These are phyloP conservation scores for Arxiozyma heterogenica DNA, from an alignment of 1,139 yeast species.

Conservation along the genomic window DNA sequence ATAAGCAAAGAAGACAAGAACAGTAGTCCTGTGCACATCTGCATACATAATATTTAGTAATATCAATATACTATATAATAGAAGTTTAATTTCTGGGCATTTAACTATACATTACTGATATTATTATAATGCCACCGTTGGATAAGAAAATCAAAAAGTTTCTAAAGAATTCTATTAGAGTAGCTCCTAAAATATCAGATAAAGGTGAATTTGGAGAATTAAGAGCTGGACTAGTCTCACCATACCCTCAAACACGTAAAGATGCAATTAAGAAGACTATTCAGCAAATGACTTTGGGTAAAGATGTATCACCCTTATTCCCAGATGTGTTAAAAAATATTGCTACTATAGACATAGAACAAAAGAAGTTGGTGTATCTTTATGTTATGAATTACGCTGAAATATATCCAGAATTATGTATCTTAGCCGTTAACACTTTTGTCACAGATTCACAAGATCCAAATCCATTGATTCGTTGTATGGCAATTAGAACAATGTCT, in stretches of 20 bases:
- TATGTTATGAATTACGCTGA: constrained; percentile 97
- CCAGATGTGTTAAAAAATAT: constrained; percentile 95
- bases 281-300: constrained; percentile 98
- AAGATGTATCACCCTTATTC: constrained; percentile 87
- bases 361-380: constrained; percentile 88
- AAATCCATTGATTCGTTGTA: constrained; percentile 88
- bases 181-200: constrained; percentile 31
- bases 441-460: constrained; percentile 96
- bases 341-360: constrained; percentile 94
- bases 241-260: constrained; percentile 85
- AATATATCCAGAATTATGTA: constrained; percentile 89
- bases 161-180: constrained; percentile 28
- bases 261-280: constrained; percentile 96
- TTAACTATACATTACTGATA: background rate
- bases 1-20: background rate
- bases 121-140: constrained; percentile 23
- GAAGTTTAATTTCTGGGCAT: background rate
- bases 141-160: constrained; percentile 31
- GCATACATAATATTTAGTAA: background rate
- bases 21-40: background rate
- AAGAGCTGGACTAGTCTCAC: constrained; percentile 84
- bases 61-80: background rate
- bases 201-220: constrained; percentile 80
- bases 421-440: constrained; percentile 94
- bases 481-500: constrained; percentile 98